Evolutionary conservation across 192 early-diverging fungal genomes (phyloP).

Genomic region (Helicostylum pulchrum): DNA sequence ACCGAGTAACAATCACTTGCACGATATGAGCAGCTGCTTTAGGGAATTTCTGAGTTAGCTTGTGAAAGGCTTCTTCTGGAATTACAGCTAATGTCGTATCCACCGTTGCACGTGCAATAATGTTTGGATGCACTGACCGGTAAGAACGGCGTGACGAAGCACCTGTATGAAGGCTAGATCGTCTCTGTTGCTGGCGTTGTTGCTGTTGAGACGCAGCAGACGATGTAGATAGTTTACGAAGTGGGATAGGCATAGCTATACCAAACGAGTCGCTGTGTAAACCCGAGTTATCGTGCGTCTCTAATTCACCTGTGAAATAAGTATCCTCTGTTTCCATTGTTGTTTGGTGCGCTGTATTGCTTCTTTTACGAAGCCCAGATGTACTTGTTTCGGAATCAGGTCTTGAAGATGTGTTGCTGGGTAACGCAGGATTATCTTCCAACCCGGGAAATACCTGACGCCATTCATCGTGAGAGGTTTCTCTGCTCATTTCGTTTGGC

Average conservation of each 20-base stretch:
- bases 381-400: not conserved
- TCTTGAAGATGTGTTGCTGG: not conserved
- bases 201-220: not conserved
- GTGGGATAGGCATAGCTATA: not conserved
- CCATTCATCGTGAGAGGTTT: slow-evolving; percentile 35
- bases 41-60: slow-evolving; percentile 86
- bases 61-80: slow-evolving; percentile 88
- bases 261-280: not conserved
- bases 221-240: not conserved
- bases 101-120: slow-evolving; percentile 78
- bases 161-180: not conserved
- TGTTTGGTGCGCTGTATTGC: not conserved
- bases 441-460: slow-evolving; percentile 33
- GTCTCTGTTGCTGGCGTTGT: not conserved
- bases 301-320: not conserved
- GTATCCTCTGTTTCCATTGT: not conserved
- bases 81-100: slow-evolving; percentile 93
- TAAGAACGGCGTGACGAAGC: slow-evolving; percentile 4
- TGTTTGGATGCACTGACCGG: slow-evolving; percentile 63
- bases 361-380: not conserved
- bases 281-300: not conserved
- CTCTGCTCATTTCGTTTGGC: slow-evolving; percentile 17
- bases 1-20: slow-evolving; percentile 92
- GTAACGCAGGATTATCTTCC: slow-evolving; percentile 8
- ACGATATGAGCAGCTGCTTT: slow-evolving; percentile 91